Evolutionary conservation across 768 basidiomycete genomes (phyloP).

Genomic region (Dacryopinax primogenitus): DNA sequence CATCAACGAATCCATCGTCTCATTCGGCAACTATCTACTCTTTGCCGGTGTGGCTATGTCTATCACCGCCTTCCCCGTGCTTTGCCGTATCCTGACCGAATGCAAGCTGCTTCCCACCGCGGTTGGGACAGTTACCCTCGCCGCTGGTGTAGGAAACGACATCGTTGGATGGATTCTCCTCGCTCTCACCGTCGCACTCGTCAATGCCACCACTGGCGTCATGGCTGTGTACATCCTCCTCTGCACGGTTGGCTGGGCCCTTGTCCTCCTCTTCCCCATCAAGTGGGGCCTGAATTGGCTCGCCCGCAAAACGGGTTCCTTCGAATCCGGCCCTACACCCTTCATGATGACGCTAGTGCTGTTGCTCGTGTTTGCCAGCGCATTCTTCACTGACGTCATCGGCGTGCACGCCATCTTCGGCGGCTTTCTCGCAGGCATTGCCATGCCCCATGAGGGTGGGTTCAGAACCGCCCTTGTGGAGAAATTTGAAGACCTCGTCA

Average conservation of each 20-base stretch:
- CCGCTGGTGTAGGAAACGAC: conserved; percentile 77
- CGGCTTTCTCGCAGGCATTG: conserved; percentile 66
- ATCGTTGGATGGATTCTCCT: conserved; percentile 76
- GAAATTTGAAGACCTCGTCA: conserved; percentile 78
- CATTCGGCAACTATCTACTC: conserved; percentile 70
- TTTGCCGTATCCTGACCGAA: conserved; percentile 74
- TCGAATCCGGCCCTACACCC: conserved; percentile 62
- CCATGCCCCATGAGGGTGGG: conserved; percentile 72
- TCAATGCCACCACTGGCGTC: conserved; percentile 60
- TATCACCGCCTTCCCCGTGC: conserved; percentile 70
- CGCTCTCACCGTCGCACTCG: conserved; percentile 70
- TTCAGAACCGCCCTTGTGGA: conserved; percentile 69
- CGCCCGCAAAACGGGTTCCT: conserved; percentile 50
- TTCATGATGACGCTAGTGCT: conserved; percentile 69
- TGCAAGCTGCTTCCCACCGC: conserved; percentile 68
- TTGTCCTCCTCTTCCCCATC: conserved; percentile 55
- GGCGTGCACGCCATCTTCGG: conserved; percentile 73
- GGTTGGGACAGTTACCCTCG: conserved; percentile 71
- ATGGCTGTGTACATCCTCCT: conserved; percentile 72
- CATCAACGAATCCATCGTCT: conserved; percentile 38
- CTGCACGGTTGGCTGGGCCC: conserved; percentile 46
- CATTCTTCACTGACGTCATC: conserved; percentile 79
- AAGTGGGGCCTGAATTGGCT: conserved; percentile 55
- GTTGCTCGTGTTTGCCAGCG: conserved; percentile 56
- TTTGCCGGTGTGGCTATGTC: conserved; percentile 75